Conservation (phyloP, 148 eudicot species). For the Cornus kousa region DNA sequence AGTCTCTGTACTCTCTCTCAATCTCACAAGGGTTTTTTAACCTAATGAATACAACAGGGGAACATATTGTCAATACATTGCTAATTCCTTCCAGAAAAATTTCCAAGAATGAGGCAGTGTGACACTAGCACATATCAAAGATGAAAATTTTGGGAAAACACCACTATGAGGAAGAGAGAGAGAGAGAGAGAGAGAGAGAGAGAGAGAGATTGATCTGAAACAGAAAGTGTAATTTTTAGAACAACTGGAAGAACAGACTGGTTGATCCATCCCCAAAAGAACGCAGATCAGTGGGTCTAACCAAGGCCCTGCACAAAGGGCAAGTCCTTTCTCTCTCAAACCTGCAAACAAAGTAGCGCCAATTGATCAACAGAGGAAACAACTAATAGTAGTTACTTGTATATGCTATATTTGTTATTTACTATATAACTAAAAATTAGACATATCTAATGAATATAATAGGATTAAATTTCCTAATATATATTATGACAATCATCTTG, state of each 20-base stretch:
- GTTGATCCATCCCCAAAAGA: conserved; percentile 65
- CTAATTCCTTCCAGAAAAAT: not conserved
- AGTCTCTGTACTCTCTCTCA: not conserved
- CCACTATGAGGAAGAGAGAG: not conserved
- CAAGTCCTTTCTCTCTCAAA: conserved; percentile 94
- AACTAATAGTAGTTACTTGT: not conserved
- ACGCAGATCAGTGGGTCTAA: conserved; percentile 81
- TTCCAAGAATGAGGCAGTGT: not conserved
- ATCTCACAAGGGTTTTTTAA: not conserved
- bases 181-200: too few relatives aligned
- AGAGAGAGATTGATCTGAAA: too few relatives aligned
- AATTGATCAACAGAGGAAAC: not conserved
- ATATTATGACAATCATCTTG: too few relatives aligned
- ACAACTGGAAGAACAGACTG: conserved; percentile 45
- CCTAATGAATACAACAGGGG: not conserved
- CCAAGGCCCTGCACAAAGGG: conserved; percentile 86
- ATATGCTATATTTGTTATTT: too few relatives aligned
- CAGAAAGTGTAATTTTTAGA: conserved; percentile 15
- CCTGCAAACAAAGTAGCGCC: conserved; percentile 40
- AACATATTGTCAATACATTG: not conserved
- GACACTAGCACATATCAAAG: not conserved
- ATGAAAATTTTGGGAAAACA: not conserved
- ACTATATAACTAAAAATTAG: too few relatives aligned
- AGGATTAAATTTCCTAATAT: too few relatives aligned
- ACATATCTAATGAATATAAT: too few relatives aligned